phyloP scores from a whole-genome alignment of 75 land plant species.

The Sequoiadendron giganteum region DNA sequence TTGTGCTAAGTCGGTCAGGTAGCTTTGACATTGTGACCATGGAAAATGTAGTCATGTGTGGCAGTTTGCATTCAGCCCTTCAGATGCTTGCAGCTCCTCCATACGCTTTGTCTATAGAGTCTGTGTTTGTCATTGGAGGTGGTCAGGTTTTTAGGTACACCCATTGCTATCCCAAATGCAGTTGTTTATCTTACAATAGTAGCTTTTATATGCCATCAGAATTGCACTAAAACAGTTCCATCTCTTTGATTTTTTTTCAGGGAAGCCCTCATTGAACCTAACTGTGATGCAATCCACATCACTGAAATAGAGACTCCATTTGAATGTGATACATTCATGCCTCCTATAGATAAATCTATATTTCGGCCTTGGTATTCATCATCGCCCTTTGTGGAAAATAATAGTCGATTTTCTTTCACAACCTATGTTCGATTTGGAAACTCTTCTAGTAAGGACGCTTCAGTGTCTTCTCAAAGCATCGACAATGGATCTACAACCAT shows the following conservation, averaged over 20 bases:
- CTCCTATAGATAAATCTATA: slow-evolving; percentile 53
- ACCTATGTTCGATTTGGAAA: slow-evolving; percentile 74
- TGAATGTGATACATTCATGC: slow-evolving; percentile 93
- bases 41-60: slow-evolving; percentile 65
- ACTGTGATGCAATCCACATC: slow-evolving; percentile 87
- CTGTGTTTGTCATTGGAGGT: slow-evolving; percentile 92
- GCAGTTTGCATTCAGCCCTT: slow-evolving; percentile 71
- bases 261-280: slow-evolving; percentile 73
- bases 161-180: background rate
- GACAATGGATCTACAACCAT: slow-evolving; percentile 15
- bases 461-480: background rate
- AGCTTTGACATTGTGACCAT: slow-evolving; percentile 36
- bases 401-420: slow-evolving; percentile 57
- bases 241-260: slow-evolving; percentile 33
- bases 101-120: slow-evolving; percentile 60
- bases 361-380: slow-evolving; percentile 91
- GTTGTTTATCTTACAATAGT: background rate
- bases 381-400: slow-evolving; percentile 68
- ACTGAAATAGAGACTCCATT: slow-evolving; percentile 72
- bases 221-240: background rate
- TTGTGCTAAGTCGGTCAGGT: slow-evolving; percentile 78
- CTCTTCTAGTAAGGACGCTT: slow-evolving; percentile 5
- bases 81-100: slow-evolving; percentile 73
- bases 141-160: slow-evolving; percentile 77
- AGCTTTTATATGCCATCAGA: background rate